These are phyloP conservation scores for Quercus mongolica DNA, from an alignment of 306 rosid species.

Conservation along the genomic window DNA sequence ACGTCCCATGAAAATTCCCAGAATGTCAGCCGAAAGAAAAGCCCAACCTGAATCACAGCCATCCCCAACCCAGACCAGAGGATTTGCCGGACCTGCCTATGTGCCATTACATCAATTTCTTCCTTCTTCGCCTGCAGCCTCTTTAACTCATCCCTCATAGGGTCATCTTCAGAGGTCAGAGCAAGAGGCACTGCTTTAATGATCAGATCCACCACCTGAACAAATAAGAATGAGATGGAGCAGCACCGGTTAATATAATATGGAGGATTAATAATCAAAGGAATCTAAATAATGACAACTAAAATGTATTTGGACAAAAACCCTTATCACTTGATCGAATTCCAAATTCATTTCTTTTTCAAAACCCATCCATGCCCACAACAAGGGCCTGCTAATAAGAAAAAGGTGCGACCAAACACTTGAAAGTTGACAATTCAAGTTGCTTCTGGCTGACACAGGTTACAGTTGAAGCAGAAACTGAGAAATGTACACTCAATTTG, in stretches of 20 bases:
- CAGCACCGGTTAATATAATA: constrained; percentile 4
- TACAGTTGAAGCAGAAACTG: neutral
- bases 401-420: neutral
- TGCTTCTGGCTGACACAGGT: neutral
- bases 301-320: constrained; percentile 1
- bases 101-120: constrained; percentile 71
- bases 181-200: constrained; percentile 75
- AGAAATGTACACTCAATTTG: neutral
- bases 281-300: neutral
- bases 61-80: constrained; percentile 72
- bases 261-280: neutral
- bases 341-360: neutral
- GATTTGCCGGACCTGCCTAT: constrained; percentile 63
- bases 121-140: constrained; percentile 55
- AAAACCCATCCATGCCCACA: neutral
- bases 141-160: constrained; percentile 57
- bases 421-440: neutral
- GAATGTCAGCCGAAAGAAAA: constrained; percentile 92
- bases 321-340: neutral
- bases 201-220: constrained; percentile 78
- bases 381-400: neutral
- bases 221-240: constrained; percentile 4
- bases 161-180: constrained; percentile 57
- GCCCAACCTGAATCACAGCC: constrained; percentile 43
- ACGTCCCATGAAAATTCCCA: constrained; percentile 99